Base-by-base conservation (phyloP, 2,329 filamentous ascomycete genomes). In the Bisporella sp. region DNA sequence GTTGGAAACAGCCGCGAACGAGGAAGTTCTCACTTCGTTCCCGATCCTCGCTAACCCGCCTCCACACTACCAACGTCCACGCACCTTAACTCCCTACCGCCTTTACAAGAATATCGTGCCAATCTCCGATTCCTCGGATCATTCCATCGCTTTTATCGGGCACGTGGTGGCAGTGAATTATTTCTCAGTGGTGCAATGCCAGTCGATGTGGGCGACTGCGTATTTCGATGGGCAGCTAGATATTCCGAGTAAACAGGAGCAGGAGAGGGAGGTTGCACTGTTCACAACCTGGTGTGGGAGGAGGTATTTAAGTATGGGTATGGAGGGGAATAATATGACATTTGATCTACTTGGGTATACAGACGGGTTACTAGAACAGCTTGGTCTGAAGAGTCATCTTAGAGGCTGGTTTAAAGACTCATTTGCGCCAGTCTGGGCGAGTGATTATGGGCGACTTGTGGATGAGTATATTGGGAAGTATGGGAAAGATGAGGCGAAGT, bases 1-100 rank as follows among this genome's bases (percentile, higher is more conserved):
- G n/a, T 57, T 64, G 31, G 54, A 58, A 13, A 40, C 52, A 29
- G 30, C 41, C 11, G 51, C 51, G 11, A 48, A 51, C 31, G 31
- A 43, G 11, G 42, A 45, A 45, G 44, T 53, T 2, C 28, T 47
- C 5, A 12, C 31, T 5, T 41, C 29, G 5, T 53, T 53, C 33
- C 51, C 35, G n/a, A 13, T 51, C 6, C 49, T 53, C 7, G 45
- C 37, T 13, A 28, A 44, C 21, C 51, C 48, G 28, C 51, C 51
- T 37, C 41, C 30, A 7, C 42, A 54, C 31, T 37, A 2, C 30
- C 42, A 44, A 7, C 39, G 5, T 13, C n/a, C 29, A n/a, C 8
- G 33, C 13, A 7, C 8, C 9, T 41, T 37, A 42, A 48, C 48
- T n/a, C 45, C 46, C n/a, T 50, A 53, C 46, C 41, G 45, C 8